phyloP scores from a whole-genome alignment of 2,329 filamentous ascomycete species.

The Sporothrix luriei region DNA sequence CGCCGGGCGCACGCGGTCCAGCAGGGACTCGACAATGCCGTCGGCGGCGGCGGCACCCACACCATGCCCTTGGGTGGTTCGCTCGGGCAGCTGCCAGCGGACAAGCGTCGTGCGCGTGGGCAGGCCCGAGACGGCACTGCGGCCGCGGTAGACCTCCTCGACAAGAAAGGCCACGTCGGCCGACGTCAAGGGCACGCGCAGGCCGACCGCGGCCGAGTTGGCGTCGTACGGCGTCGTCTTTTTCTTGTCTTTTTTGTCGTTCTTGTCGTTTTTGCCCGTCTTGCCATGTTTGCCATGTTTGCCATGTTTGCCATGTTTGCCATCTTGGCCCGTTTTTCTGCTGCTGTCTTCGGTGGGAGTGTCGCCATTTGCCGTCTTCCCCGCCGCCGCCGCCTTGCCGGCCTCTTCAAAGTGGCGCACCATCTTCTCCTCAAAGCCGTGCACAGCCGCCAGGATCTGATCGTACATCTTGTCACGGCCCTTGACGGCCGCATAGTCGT shows the following conservation, averaged over 20 bases:
- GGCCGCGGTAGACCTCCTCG: conserved; percentile 84
- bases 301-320: conserved; percentile 23
- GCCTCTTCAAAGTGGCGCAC: conserved; percentile 48
- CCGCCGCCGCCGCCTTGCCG: not conserved
- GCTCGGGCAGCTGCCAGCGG: conserved; percentile 62
- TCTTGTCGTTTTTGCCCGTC: conserved; percentile 16
- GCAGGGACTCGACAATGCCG: conserved; percentile 2
- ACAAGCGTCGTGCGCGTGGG: conserved; percentile 77
- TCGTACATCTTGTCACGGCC: conserved; percentile 91
- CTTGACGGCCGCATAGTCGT: conserved; percentile 80
- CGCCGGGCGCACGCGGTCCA: conserved; percentile 52
- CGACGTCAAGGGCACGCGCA: conserved; percentile 76
- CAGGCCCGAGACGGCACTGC: conserved; percentile 80
- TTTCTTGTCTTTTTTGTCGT: conserved; percentile 23
- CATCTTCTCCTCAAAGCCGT: conserved; percentile 77
- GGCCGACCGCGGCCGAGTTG: conserved; percentile 61
- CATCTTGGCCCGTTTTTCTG: conserved; percentile 8
- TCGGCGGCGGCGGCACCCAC: too few relatives aligned
- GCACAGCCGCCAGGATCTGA: conserved; percentile 72
- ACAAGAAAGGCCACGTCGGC: conserved; percentile 85
- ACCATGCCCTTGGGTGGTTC: conserved; percentile 45
- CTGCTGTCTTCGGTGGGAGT: not conserved
- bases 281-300: too few relatives aligned
- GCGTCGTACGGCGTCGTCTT: conserved; percentile 2
- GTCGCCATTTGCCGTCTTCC: not conserved